Evolutionary conservation across 2,329 filamentous ascomycete species (phyloP).

Genomic region (Botrytis deweyae): DNA sequence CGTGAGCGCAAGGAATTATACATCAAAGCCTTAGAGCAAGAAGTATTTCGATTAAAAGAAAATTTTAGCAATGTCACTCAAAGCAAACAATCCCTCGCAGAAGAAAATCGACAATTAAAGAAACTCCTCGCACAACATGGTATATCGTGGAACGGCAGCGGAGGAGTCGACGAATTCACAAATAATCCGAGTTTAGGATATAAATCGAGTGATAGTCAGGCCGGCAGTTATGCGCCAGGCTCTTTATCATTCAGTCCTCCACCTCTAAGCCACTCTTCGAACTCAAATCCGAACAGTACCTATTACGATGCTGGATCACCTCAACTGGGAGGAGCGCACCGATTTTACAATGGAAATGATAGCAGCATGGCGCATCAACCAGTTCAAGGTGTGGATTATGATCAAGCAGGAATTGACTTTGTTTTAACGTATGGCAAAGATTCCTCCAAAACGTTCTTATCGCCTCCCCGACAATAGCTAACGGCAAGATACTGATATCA

Average conservation of each 20-base stretch:
- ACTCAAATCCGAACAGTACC: slow-evolving; percentile 22
- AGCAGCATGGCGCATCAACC: slow-evolving; percentile 34
- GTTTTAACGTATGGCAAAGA: slow-evolving; percentile 75
- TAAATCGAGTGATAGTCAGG: slow-evolving; percentile 56
- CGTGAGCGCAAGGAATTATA: slow-evolving; percentile 96
- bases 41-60: slow-evolving; percentile 86
- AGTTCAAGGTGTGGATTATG: slow-evolving; percentile 61
- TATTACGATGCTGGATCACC: slow-evolving; percentile 11
- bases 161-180: slow-evolving; percentile 36
- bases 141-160: slow-evolving; percentile 42
- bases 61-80: slow-evolving; percentile 71
- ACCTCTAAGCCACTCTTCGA: slow-evolving; percentile 28
- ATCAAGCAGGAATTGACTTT: slow-evolving; percentile 85
- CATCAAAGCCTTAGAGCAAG: slow-evolving; percentile 89
- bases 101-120: slow-evolving; percentile 78
- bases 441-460: slow-evolving; percentile 63
- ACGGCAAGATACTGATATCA: slow-evolving; percentile 45
- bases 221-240: slow-evolving; percentile 58
- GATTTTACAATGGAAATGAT: slow-evolving; percentile 22
- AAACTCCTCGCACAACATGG: slow-evolving; percentile 55
- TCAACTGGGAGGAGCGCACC: not conserved
- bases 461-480: slow-evolving; percentile 59
- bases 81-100: slow-evolving; percentile 71
- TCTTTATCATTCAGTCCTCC: slow-evolving; percentile 41
- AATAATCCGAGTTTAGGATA: slow-evolving; percentile 51